These are phyloP conservation scores for Casuarina equisetifolia DNA, from an alignment of 306 rosid genomes.

Conservation along the genomic window DNA sequence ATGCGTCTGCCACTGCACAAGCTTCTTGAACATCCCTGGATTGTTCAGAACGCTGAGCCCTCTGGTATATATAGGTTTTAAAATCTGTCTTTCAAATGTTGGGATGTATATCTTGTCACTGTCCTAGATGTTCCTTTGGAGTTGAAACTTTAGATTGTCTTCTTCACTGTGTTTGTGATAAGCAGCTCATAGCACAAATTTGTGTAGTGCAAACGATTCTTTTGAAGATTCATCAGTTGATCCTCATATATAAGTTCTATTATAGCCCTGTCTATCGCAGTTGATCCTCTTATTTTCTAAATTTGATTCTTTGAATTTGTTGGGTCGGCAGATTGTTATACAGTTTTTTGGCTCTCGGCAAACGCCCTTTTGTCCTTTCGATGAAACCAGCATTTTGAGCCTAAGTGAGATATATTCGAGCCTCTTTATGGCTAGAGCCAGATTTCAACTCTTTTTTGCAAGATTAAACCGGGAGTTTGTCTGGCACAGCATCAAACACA, in stretches of 20 bases:
- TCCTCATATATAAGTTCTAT: too few species aligned
- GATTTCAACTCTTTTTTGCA: too few species aligned
- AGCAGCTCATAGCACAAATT: slow-evolving; percentile 22
- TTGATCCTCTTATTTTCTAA: too few species aligned
- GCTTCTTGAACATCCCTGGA: slow-evolving; percentile 96
- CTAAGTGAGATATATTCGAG: too few species aligned
- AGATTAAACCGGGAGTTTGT: too few species aligned
- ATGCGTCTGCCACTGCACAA: slow-evolving; percentile 86
- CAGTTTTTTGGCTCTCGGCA: too few species aligned
- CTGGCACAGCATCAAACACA: too few species aligned
- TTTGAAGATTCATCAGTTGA: background rate
- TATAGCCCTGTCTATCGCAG: background rate
- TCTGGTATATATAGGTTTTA: slow-evolving; percentile 76
- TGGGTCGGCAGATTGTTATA: too few species aligned
- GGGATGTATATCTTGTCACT: background rate
- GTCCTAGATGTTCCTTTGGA: slow-evolving; percentile 13
- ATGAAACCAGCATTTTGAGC: too few species aligned
- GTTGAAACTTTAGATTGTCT: slow-evolving; percentile 19
- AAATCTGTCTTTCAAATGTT: slow-evolving; percentile 9
- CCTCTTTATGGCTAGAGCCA: too few species aligned
- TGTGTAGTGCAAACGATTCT: background rate
- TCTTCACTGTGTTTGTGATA: slow-evolving; percentile 24
- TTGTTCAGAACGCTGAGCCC: slow-evolving; percentile 94
- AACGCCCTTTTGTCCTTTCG: too few species aligned
- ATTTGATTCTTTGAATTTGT: too few species aligned